Percentiles rank a stretch among this genome's conserved stretches.
Evolutionary conservation across 116 monocot genomes (phyloP).

Genomic region (Iris pallida): DNA sequence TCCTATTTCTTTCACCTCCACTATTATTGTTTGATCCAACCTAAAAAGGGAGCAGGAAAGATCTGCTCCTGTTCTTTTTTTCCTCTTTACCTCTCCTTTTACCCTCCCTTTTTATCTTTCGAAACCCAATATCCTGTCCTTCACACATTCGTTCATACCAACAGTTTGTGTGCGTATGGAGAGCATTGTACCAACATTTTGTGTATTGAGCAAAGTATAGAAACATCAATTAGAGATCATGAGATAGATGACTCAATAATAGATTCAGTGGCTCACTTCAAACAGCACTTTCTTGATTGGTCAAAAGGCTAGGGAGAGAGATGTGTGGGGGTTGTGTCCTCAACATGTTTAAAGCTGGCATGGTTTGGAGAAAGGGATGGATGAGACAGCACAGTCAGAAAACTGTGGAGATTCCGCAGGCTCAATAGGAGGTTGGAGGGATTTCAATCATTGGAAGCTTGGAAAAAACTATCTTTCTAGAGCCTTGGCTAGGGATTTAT

Average conservation of each 20-base stretch:
- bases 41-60: background rate
- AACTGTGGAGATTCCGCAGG: slow-evolving; percentile 14
- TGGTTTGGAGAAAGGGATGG: slow-evolving; percentile 7
- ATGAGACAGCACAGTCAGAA: slow-evolving; percentile 9
- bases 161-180: slow-evolving; percentile 1
- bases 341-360: slow-evolving; percentile 9
- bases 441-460: slow-evolving; percentile 16
- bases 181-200: background rate
- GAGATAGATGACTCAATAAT: slow-evolving; percentile 7
- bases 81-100: background rate
- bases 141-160: background rate
- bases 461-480: background rate
- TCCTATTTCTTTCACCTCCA: slow-evolving; percentile 8
- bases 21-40: background rate
- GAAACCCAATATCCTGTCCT: slow-evolving; percentile 11
- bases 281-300: background rate
- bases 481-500: no score
- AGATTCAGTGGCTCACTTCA: background rate
- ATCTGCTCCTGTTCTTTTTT: background rate
- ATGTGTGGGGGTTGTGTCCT: background rate
- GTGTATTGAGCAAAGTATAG: slow-evolving; percentile 1
- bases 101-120: background rate
- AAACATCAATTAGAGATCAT: background rate
- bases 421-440: slow-evolving; percentile 1
- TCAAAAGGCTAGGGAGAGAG: background rate